Percentiles rank a stretch among this genome's conserved stretches.
Evolutionary conservation across 73 alveolate genomes (phyloP).

Genomic region (Paramecium primaurelia): DNA sequence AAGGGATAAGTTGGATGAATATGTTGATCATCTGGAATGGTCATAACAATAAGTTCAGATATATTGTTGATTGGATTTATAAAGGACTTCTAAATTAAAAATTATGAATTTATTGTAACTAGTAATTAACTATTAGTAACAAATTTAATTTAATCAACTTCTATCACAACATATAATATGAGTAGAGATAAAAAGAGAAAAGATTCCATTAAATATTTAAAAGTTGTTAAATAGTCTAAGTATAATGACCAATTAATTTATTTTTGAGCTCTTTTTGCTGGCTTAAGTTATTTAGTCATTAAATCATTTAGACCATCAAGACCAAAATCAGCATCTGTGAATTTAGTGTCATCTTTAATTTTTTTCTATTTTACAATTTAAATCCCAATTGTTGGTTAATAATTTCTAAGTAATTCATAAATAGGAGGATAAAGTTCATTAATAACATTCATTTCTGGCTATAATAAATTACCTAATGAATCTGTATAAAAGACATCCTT

Average conservation of each 20-base stretch:
- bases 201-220: neutral
- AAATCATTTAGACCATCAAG: neutral
- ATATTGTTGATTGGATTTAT: neutral
- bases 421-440: neutral
- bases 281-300: neutral
- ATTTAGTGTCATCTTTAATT: neutral
- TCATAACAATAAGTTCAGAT: neutral
- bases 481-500: neutral
- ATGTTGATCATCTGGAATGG: neutral
- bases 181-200: neutral
- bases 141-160: neutral
- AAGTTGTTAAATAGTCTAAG: neutral
- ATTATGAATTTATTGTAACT: neutral
- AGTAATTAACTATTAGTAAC: neutral
- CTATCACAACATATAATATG: neutral
- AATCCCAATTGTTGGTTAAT: conserved; percentile 14
- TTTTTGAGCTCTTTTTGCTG: neutral
- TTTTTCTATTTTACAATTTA: neutral
- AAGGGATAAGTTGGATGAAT: neutral
- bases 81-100: neutral
- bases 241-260: neutral
- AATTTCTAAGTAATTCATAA: conserved; percentile 29
- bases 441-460: neutral
- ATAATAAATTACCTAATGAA: conserved; percentile 1
- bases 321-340: neutral